Evolutionary conservation across 2,329 filamentous ascomycete species (phyloP), one percentile per base, ranked within the genome.

Genomic region (Neurospora sp.): DNA sequence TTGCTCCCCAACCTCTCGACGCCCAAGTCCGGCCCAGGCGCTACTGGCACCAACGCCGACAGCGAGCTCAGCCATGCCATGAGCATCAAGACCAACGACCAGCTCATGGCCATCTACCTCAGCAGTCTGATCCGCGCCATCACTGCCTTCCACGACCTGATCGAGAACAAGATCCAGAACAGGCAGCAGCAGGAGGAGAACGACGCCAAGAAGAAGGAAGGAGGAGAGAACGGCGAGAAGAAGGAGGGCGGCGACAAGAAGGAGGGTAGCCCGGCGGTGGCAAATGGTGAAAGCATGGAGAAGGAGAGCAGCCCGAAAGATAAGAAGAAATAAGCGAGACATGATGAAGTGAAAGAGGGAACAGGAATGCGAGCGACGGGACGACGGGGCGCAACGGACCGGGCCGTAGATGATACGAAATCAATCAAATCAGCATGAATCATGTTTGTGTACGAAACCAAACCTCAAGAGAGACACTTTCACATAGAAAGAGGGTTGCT

Each of bases 101-200:
- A 99, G 84, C 88, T 99, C 74, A 97, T 99, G 92, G 90, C 94
- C 68, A 98, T 99, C 80, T 99, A 99, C 82, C 86, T 99, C 69
- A 97, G 93, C 83, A 97, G 93, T 83, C 84, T 98, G 84, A 98
- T 99, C 82, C 89, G 96, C 72, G 96, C 96, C 70, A 99, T 99
- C 78, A 98, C 96, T 13, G 96, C 96, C 8, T 99, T 98, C 90
- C 96, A 99, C 81, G 96, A 99, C 79, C 84, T 99, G 75, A 99
- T 99, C 75, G 96, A 99, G 85, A 99, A 99, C 85, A 99, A 99
- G 87, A 97, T 98, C 75, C 95, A 98, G 84, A 99, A 99, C 83
- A 89, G 95, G 80, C 94, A 98, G 82, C 93, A 96, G 80, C 92
- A 96, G 78, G 96, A 98, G 78, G 96, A 99, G 78, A 95, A 95